These are phyloP conservation scores for Cyclospora cayetanensis DNA, from an alignment of 169 alveolate species.

Conservation along the genomic window DNA sequence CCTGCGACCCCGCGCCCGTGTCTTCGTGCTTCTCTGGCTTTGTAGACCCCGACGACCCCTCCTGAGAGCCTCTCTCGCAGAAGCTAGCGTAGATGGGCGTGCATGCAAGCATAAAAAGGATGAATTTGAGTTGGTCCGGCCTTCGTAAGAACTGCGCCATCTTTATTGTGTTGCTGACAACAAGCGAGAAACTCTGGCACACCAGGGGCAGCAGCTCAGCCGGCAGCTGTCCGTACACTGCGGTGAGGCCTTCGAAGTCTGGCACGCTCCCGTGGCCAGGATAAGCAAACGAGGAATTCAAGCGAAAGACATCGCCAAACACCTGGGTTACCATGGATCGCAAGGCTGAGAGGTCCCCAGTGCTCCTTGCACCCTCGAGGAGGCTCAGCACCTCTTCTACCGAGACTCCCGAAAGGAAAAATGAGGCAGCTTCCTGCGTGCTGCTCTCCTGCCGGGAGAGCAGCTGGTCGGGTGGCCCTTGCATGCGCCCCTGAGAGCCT, in stretches of 20 bases:
- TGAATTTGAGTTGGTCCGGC: constrained; percentile 6
- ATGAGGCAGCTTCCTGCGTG: not conserved
- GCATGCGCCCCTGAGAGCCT: not conserved
- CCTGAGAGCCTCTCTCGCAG: not conserved
- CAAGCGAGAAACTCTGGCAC: not conserved
- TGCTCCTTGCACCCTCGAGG: constrained; percentile 43
- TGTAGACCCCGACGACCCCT: not conserved
- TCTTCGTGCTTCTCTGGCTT: not conserved
- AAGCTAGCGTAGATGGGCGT: not conserved
- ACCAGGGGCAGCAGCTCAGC: constrained; percentile 18
- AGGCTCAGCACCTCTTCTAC: constrained; percentile 22
- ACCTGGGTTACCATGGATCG: not conserved
- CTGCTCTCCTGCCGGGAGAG: not conserved
- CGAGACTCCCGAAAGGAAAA: constrained; percentile 7
- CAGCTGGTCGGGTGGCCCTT: not conserved
- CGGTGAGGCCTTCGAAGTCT: constrained; percentile 28
- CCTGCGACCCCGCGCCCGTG: not conserved
- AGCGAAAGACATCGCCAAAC: constrained; percentile 33
- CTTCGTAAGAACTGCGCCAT: not conserved
- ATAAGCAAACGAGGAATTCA: constrained; percentile 22
- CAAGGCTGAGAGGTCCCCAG: not conserved
- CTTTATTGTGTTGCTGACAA: not conserved
- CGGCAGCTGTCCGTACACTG: constrained; percentile 45
- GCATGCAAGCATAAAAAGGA: constrained; percentile 31
- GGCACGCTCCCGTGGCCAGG: constrained; percentile 41